Percentiles rank a stretch among this genome's conserved stretches.
phyloP scores from a whole-genome alignment of 2,329 filamentous ascomycete genomes.

The Trichoderma atrobrunneum region DNA sequence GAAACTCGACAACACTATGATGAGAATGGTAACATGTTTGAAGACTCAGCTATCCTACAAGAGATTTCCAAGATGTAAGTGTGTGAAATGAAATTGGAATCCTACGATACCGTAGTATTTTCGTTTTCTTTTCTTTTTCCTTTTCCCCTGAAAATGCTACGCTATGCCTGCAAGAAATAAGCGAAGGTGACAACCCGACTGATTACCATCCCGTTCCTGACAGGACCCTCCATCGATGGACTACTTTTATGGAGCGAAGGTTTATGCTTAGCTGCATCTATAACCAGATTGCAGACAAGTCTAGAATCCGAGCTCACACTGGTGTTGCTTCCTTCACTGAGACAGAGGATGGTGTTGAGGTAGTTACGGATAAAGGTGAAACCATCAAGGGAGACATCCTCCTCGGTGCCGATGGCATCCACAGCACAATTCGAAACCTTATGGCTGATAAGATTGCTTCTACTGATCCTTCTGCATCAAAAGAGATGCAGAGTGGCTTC shows the following conservation, averaged over 20 bases:
- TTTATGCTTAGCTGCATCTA: slow-evolving; percentile 9
- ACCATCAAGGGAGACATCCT: slow-evolving; percentile 33
- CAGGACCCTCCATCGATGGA: slow-evolving; percentile 3
- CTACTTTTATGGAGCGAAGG: slow-evolving; percentile 6
- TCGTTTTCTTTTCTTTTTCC: neutral
- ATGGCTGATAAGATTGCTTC: neutral
- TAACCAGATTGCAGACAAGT: slow-evolving; percentile 8
- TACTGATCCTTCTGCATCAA: neutral
- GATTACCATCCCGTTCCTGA: neutral
- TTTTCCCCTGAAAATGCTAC: neutral
- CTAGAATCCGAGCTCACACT: neutral
- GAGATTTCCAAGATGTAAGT: slow-evolving; percentile 13
- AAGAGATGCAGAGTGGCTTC: neutral
- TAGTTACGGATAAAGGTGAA: slow-evolving; percentile 34
- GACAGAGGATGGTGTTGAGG: slow-evolving; percentile 25
- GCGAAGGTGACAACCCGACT: neutral
- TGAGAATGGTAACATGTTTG: slow-evolving; percentile 3
- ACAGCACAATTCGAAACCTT: slow-evolving; percentile 29
- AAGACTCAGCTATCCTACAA: neutral
- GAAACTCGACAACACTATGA: slow-evolving; percentile 5
- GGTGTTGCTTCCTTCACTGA: slow-evolving; percentile 5
- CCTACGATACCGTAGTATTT: neutral
- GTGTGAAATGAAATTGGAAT: neutral
- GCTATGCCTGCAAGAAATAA: neutral
- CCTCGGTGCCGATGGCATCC: slow-evolving; percentile 43